phyloP scores from a whole-genome alignment of 208 protist genomes.

The Angomonas deanei region DNA sequence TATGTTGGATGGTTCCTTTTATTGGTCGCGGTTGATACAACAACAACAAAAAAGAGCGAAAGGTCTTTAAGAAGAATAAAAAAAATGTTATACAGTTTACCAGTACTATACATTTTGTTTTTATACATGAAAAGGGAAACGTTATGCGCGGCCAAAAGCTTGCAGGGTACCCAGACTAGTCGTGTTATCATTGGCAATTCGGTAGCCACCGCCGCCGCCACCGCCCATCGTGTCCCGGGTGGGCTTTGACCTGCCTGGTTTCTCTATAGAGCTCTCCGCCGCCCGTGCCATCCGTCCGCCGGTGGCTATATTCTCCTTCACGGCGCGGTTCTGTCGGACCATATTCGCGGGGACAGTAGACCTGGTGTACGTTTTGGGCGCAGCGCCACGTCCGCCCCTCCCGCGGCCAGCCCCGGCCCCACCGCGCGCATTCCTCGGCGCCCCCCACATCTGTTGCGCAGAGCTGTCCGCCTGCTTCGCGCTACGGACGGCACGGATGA shows the following conservation, averaged over 20 bases:
- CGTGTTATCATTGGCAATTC: slow-evolving; percentile 78
- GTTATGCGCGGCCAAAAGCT: slow-evolving; percentile 69
- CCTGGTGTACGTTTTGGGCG: background rate
- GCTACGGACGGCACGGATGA: slow-evolving; percentile 71
- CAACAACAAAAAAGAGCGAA: too few relatives aligned
- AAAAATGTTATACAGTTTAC: slow-evolving; percentile 1
- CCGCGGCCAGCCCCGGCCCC: background rate
- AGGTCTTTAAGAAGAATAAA: background rate
- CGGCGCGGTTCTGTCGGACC: slow-evolving; percentile 40
- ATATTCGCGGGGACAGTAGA: slow-evolving; percentile 45
- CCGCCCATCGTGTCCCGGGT: slow-evolving; percentile 17
- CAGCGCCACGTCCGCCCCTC: slow-evolving; percentile 3
- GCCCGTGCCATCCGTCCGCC: slow-evolving; percentile 26
- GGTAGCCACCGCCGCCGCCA: slow-evolving; percentile 15
- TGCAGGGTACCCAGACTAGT: slow-evolving; percentile 85
- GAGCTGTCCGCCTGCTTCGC: slow-evolving; percentile 25
- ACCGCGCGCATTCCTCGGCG: slow-evolving; percentile 1
- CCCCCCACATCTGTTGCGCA: slow-evolving; percentile 51
- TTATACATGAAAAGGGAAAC: background rate
- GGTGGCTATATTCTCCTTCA: slow-evolving; percentile 43
- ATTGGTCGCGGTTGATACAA: too few relatives aligned
- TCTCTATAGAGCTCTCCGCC: slow-evolving; percentile 12
- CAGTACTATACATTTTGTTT: background rate
- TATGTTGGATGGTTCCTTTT: too few relatives aligned
- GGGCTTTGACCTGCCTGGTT: slow-evolving; percentile 1